These are phyloP conservation scores for Aspergillus ustus DNA, from an alignment of 2,329 filamentous ascomycete species.

Conservation along the genomic window DNA sequence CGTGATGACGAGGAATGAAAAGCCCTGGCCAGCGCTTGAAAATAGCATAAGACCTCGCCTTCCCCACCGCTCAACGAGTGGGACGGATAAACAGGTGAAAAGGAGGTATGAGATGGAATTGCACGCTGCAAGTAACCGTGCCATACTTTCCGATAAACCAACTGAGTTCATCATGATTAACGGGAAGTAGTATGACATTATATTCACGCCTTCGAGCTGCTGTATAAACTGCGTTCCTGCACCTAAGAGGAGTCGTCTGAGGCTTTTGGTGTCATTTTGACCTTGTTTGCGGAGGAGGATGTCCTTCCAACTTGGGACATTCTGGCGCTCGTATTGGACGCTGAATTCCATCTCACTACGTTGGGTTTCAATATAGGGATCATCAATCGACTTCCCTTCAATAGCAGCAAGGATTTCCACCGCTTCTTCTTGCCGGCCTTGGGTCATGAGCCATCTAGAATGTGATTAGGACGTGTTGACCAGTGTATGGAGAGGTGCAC, in stretches of 20 bases:
- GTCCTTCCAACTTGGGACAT: conserved; percentile 56
- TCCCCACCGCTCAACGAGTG: conserved; percentile 57
- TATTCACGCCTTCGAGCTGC: conserved; percentile 50
- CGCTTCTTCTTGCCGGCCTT: conserved; percentile 51
- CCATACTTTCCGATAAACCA: conserved; percentile 56
- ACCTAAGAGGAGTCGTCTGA: conserved; percentile 57
- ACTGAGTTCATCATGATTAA: conserved; percentile 64
- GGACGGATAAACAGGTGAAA: conserved; percentile 53
- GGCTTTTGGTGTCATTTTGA: conserved; percentile 49
- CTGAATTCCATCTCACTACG: conserved; percentile 54
- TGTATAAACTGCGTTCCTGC: conserved; percentile 60
- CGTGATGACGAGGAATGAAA: conserved; percentile 59
- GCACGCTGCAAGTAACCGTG: conserved; percentile 60
- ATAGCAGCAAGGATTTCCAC: conserved; percentile 55
- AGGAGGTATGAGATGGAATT: conserved; percentile 57
- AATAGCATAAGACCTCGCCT: conserved; percentile 63
- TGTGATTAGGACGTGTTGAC: neutral
- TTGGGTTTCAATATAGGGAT: conserved; percentile 52
- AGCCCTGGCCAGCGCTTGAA: conserved; percentile 54
- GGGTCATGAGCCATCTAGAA: conserved; percentile 48
- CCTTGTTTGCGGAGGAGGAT: conserved; percentile 54
- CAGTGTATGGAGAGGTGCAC: no score
- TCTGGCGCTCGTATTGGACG: conserved; percentile 55
- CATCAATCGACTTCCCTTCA: conserved; percentile 49
- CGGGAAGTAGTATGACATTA: conserved; percentile 56